Percentiles rank a stretch among this genome's conserved stretches.
Evolutionary conservation across 73 alveolate species (phyloP).

Genomic region (Stentor roeselii): DNA sequence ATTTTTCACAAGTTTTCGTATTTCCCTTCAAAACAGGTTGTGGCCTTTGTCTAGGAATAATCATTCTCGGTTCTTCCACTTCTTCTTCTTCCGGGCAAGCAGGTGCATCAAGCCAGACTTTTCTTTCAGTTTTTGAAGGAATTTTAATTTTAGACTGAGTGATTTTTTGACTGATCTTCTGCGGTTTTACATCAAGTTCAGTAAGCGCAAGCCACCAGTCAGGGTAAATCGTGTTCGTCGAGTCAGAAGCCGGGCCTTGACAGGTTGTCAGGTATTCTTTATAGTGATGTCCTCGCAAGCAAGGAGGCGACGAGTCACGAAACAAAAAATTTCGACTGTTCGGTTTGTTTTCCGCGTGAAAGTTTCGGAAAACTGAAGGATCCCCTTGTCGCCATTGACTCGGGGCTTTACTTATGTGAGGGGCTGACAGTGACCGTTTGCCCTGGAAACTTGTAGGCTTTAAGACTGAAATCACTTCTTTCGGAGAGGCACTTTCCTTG

Average conservation of each 20-base stretch:
- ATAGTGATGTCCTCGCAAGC: neutral
- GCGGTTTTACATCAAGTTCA: constrained; percentile 3
- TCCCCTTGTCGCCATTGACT: constrained; percentile 7
- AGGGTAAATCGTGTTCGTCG: neutral
- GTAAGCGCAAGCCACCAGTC: constrained; percentile 8
- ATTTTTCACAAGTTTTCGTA: constrained; percentile 14
- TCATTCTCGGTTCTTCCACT: neutral
- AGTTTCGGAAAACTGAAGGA: neutral
- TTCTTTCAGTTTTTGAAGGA: neutral
- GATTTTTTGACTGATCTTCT: neutral
- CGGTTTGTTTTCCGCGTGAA: neutral
- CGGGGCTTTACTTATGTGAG: neutral
- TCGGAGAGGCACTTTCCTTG: neutral
- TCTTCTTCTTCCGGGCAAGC: neutral
- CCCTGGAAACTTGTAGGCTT: neutral
- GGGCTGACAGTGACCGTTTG: neutral
- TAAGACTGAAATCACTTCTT: neutral
- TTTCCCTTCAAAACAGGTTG: neutral
- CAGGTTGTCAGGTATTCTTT: neutral
- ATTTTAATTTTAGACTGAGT: neutral
- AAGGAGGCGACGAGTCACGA: neutral
- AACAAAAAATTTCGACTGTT: neutral
- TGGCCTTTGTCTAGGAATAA: neutral
- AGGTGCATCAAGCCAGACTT: neutral
- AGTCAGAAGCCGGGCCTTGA: neutral